Conservation (phyloP, 768 basidiomycete species). For the Cystofilobasidium capitatum region DNA sequence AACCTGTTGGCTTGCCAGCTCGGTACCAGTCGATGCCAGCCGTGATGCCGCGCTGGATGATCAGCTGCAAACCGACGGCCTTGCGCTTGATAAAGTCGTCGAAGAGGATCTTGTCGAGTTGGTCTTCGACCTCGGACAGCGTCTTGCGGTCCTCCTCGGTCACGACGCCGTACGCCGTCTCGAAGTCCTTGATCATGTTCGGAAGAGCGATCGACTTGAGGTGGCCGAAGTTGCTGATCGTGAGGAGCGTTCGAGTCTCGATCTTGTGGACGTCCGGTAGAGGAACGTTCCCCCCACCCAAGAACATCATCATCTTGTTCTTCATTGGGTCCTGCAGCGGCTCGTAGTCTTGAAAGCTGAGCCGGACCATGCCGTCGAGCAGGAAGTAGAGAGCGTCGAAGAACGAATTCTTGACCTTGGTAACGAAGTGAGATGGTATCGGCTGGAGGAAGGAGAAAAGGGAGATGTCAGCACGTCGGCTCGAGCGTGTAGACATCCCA, state of each 20-base stretch:
- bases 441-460: not conserved
- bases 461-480: not conserved
- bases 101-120: constrained; percentile 81
- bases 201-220: constrained; percentile 63
- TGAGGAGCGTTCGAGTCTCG: constrained; percentile 73
- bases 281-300: constrained; percentile 2
- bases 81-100: constrained; percentile 78
- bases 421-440: constrained; percentile 54
- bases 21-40: constrained; percentile 85
- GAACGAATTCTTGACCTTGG: constrained; percentile 74
- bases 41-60: constrained; percentile 70
- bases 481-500: not conserved
- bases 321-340: constrained; percentile 24
- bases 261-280: constrained; percentile 17
- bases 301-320: constrained; percentile 28
- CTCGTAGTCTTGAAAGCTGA: constrained; percentile 50
- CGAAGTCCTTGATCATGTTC: constrained; percentile 67
- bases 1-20: constrained; percentile 82
- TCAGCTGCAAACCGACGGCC: constrained; percentile 53
- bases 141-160: constrained; percentile 69
- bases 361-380: constrained; percentile 70
- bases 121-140: constrained; percentile 63
- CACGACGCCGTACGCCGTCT: constrained; percentile 61
- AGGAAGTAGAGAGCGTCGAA: constrained; percentile 75
- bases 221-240: constrained; percentile 77